phyloP scores from a whole-genome alignment of 495 filamentous ascomycete genomes.

The Margaritispora aquatica region DNA sequence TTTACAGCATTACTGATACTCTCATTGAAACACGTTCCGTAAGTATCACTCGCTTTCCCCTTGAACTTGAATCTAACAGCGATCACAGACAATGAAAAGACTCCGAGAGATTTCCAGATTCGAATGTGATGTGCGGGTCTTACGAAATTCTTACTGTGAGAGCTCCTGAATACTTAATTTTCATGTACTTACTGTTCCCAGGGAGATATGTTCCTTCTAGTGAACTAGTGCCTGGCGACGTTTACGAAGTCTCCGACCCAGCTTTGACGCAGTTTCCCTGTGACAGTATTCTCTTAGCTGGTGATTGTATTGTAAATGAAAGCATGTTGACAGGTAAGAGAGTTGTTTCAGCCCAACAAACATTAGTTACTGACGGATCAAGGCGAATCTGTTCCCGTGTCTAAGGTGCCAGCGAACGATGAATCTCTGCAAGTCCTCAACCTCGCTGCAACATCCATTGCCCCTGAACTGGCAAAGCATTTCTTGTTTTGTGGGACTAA shows the following conservation, averaged over 20 bases:
- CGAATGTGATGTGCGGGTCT: constrained; percentile 88
- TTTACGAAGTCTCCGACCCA: constrained; percentile 96
- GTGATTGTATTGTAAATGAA: constrained; percentile 98
- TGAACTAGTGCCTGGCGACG: constrained; percentile 91
- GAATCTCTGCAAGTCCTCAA: constrained; percentile 69
- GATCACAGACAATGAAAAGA: constrained; percentile 71
- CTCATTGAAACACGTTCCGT: constrained; percentile 85
- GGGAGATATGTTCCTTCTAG: constrained; percentile 81
- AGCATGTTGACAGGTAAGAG: constrained; percentile 89
- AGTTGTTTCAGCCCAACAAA: constrained; percentile 17
- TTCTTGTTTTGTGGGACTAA: constrained; percentile 95
- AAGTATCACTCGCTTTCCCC: constrained; percentile 24
- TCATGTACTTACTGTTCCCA: constrained; percentile 26
- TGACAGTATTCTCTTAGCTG: constrained; percentile 85
- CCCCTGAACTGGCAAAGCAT: constrained; percentile 73
- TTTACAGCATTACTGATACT: constrained; percentile 83
- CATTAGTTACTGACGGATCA: constrained; percentile 7
- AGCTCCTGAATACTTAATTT: constrained; percentile 11
- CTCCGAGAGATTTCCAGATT: constrained; percentile 90
- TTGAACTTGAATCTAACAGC: not conserved
- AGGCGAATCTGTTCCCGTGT: constrained; percentile 96
- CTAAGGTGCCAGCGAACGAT: constrained; percentile 82
- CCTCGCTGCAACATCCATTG: constrained; percentile 68
- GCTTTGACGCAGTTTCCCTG: constrained; percentile 90
- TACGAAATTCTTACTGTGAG: constrained; percentile 92